Evolutionary conservation across 768 basidiomycete species (phyloP).

Genomic region (Amanita rubescens): DNA sequence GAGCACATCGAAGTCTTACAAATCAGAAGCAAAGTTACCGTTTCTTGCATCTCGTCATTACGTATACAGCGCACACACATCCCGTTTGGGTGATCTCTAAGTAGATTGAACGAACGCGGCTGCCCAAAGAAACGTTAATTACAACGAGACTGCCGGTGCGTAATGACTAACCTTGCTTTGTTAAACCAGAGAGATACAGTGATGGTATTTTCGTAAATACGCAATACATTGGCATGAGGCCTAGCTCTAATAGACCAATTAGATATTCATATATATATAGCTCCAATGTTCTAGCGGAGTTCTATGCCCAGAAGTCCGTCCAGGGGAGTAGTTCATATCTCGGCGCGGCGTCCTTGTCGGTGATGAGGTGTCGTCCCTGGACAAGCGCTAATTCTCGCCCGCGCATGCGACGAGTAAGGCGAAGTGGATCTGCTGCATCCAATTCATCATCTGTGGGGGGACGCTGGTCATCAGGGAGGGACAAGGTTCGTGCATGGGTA

Average conservation of each 20-base stretch:
- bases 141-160: neutral
- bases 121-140: neutral
- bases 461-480: slow-evolving; percentile 53
- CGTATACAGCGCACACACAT: no score
- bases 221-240: no score
- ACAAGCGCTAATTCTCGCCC: slow-evolving; percentile 82
- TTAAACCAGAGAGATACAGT: neutral
- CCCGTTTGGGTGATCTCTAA: no score
- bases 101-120: no score
- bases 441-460: slow-evolving; percentile 70
- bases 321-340: neutral
- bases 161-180: neutral
- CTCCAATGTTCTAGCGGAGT: no score
- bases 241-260: no score
- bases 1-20: no score
- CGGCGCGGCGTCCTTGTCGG: slow-evolving; percentile 24
- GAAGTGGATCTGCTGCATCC: slow-evolving; percentile 55
- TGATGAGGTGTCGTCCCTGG: slow-evolving; percentile 65
- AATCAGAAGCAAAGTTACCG: no score
- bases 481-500: slow-evolving; percentile 51
- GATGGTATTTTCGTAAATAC: neutral
- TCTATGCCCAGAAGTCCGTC: slow-evolving; percentile 3
- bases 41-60: no score
- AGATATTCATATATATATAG: no score
- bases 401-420: slow-evolving; percentile 68